Conservation (phyloP, 116 monocot genomes). For the Posidonia oceanica region DNA sequence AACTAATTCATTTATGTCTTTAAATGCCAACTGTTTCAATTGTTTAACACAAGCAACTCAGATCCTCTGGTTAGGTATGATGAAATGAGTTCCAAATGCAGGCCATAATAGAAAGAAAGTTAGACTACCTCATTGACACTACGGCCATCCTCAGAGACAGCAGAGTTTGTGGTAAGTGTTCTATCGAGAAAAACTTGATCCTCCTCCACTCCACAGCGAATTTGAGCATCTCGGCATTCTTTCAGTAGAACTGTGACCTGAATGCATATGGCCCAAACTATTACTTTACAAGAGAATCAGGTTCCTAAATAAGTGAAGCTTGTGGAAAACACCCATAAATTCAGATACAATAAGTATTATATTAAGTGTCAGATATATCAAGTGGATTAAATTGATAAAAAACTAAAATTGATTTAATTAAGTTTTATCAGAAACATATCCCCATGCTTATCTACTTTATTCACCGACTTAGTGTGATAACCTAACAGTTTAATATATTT, state of each 20-base stretch:
- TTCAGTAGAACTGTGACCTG: constrained; percentile 86
- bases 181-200: constrained; percentile 8
- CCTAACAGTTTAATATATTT: too few species aligned
- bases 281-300: background rate
- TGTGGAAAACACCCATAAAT: background rate
- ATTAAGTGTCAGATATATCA: too few species aligned
- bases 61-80: background rate
- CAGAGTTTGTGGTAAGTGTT: background rate
- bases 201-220: constrained; percentile 52
- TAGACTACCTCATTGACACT: background rate
- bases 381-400: too few species aligned
- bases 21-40: constrained; percentile 51
- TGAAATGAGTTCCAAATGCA: background rate
- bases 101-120: background rate
- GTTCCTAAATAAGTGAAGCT: background rate
- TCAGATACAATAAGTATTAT: too few species aligned
- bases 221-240: constrained; percentile 93
- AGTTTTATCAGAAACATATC: too few species aligned
- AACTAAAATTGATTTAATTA: too few species aligned
- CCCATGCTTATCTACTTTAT: too few species aligned
- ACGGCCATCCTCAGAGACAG: background rate
- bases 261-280: background rate
- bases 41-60: background rate
- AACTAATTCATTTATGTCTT: constrained; percentile 76
- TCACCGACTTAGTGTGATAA: too few species aligned